A percentile compares a stretch with the other conserved stretches of the same genome.
Evolutionary conservation across 345 rosid genomes (phyloP).

Genomic region (Pseudoturritis turrita): DNA sequence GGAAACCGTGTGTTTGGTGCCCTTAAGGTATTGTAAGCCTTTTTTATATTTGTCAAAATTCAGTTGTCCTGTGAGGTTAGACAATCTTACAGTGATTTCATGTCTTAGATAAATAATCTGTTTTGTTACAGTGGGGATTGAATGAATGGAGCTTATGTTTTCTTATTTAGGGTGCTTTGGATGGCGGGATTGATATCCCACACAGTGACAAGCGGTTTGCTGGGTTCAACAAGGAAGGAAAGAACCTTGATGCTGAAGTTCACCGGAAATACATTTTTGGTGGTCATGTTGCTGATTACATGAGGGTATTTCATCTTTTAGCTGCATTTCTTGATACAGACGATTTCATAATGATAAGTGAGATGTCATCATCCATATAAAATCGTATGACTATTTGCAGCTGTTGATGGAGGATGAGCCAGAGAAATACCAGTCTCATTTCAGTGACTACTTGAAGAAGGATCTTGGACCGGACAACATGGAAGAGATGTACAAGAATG

Average conservation of each 20-base stretch:
- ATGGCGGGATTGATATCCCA: slow-evolving; percentile 88
- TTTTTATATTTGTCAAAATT: not conserved
- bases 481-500: slow-evolving; percentile 21
- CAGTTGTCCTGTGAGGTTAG: not conserved
- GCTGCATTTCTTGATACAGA: not conserved
- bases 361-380: not conserved
- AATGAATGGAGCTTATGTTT: not conserved
- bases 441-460: slow-evolving; percentile 13
- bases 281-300: slow-evolving; percentile 79
- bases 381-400: not conserved
- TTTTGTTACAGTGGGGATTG: not conserved
- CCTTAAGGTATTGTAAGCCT: slow-evolving; percentile 15
- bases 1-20: slow-evolving; percentile 32
- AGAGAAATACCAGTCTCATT: slow-evolving; percentile 18
- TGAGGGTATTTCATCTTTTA: slow-evolving; percentile 32
- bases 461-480: slow-evolving; percentile 15
- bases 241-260: slow-evolving; percentile 62
- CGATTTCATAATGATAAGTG: not conserved
- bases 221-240: slow-evolving; percentile 50
- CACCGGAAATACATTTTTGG: slow-evolving; percentile 78
- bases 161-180: slow-evolving; percentile 62
- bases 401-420: slow-evolving; percentile 37
- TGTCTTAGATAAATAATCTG: not conserved
- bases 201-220: slow-evolving; percentile 92
- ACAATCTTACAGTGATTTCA: not conserved